A percentile compares a stretch with the other conserved stretches of the same genome.
phyloP scores from a whole-genome alignment of 495 filamentous ascomycete species.

The Pseudomonodictys pantanalensis region DNA sequence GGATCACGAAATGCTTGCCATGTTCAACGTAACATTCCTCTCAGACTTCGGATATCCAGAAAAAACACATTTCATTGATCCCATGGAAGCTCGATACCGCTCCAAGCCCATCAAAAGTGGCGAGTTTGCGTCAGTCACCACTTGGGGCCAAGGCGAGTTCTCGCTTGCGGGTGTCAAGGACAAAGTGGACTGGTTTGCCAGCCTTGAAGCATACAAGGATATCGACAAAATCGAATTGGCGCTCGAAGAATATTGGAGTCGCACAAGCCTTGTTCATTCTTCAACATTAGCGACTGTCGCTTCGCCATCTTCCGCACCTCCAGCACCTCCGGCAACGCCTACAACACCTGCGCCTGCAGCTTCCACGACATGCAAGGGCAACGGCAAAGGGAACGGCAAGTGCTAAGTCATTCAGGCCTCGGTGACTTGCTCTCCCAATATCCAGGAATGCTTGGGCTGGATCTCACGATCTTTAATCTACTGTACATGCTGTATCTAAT shows the following conservation, averaged over 20 bases:
- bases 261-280: neutral
- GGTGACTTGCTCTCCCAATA: too few relatives aligned
- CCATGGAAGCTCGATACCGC: constrained; percentile 33
- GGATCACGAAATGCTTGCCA: constrained; percentile 53
- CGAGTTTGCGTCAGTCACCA: neutral
- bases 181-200: neutral
- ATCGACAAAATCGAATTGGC: neutral
- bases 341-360: neutral
- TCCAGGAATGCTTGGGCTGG: too few relatives aligned
- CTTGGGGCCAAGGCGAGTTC: neutral
- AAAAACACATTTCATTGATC: constrained; percentile 42
- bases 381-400: neutral
- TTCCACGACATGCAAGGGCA: neutral
- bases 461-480: too few relatives aligned
- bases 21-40: constrained; percentile 52
- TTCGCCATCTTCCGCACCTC: neutral
- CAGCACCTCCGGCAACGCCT: neutral
- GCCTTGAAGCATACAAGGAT: neutral
- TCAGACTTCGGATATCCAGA: constrained; percentile 48
- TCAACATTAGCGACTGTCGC: neutral
- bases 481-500: too few relatives aligned
- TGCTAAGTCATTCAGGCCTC: too few relatives aligned
- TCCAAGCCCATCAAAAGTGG: neutral
- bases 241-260: neutral
- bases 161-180: neutral